phyloP scores from a whole-genome alignment of 1,139 yeast genomes.

The Zygotorulaspora mrakii region DNA sequence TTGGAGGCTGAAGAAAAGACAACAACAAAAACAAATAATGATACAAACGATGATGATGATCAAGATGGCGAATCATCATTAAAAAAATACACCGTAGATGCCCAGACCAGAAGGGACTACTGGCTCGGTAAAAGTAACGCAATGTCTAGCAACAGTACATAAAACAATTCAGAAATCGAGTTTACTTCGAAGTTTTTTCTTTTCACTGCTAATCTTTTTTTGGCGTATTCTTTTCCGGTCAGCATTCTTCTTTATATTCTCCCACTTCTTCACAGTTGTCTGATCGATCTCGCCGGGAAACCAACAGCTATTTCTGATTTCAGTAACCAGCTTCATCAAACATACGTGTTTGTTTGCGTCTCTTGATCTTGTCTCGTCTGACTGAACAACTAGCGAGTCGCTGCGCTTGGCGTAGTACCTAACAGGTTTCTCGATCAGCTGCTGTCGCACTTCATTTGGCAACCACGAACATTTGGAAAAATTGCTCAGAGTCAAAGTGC shows the following conservation, averaged over 20 bases:
- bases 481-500: constrained; percentile 54
- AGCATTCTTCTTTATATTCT: constrained; percentile 43
- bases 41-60: constrained; percentile 8
- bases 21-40: constrained; percentile 6
- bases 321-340: constrained; percentile 52
- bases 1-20: constrained; percentile 12
- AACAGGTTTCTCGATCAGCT: constrained; percentile 42
- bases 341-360: constrained; percentile 58
- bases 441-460: constrained; percentile 50
- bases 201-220: constrained; percentile 54
- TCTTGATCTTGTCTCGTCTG: constrained; percentile 59
- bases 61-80: constrained; percentile 13
- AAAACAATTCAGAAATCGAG: constrained; percentile 5
- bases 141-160: constrained; percentile 7
- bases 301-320: constrained; percentile 46
- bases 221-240: constrained; percentile 48
- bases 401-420: constrained; percentile 55
- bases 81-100: constrained; percentile 30
- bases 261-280: constrained; percentile 56
- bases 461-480: constrained; percentile 63
- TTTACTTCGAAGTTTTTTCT: constrained; percentile 47
- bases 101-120: constrained; percentile 40
- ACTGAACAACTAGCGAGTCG: constrained; percentile 57
- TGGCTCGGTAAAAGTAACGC: constrained; percentile 43
- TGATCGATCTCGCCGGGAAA: constrained; percentile 51